Base-by-base conservation (phyloP, 257 asterid genomes). In the Solanum ahanhuiri region DNA sequence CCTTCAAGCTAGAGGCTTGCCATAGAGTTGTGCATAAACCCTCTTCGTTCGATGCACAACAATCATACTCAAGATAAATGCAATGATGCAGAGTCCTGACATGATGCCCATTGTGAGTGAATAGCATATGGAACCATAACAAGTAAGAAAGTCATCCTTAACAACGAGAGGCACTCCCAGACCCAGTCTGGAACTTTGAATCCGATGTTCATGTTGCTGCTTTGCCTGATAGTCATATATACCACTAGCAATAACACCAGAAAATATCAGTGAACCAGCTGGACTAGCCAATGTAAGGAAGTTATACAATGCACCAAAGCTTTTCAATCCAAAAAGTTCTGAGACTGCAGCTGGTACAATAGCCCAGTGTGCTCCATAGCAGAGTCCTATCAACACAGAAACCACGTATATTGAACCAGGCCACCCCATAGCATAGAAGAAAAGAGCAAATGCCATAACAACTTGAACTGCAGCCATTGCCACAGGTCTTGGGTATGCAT, bases 281-380 rank as follows among this genome's bases (percentile, higher is more conserved):
- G 99, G 98, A 88, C 93, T 94, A 22, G 98, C 98, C 77, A 95
- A 82, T 4, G 98, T 95, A 28, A 96, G 93, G 87, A 95, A 96
- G 90, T 94, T 95, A 90, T 96, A 96, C 60, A 96, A 63, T 7
- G 95, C 92, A 1, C 93, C 90, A 4, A 89, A 89, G 84, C 92
- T 91, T 87, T 88, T 91, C 73, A 91, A 45, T 66, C 93, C 93
- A 70, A 91, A 91, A 60, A 91, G 86, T 88, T 89, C 91, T 11
- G 91, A 89, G 57, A 88, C 87, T 76, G 91, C 93, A 82, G 91
- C 93, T 34, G 91, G 93, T 67, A 89, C 91, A 66, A 91, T 88
- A 48, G 93, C 93, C 91, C 93, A 91, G 83, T 91, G 91, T 35
- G 93, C 93, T 51, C 91, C 93, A 71, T 91, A 91, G 84, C 91